Evolutionary conservation across 345 rosid genomes (phyloP).

Genomic region (Euclidium syriacum): DNA sequence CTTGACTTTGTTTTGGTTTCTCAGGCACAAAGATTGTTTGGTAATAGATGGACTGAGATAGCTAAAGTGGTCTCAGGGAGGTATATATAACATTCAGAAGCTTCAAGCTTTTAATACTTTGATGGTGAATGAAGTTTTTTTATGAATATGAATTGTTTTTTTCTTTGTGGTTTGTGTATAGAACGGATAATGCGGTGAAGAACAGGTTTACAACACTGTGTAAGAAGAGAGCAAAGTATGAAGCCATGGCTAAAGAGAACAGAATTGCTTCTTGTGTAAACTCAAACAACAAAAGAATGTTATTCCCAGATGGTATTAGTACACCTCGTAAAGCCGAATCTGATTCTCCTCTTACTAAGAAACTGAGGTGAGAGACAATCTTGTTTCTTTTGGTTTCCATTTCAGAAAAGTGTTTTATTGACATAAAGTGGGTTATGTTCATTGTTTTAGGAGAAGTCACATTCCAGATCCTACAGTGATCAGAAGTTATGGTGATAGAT

Average conservation of each 20-base stretch:
- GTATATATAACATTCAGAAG: conserved; percentile 34
- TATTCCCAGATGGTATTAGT: conserved; percentile 39
- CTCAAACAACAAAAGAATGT: conserved; percentile 65
- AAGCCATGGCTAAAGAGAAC: conserved; percentile 84
- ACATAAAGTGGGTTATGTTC: background rate
- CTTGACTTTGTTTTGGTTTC: conserved; percentile 20
- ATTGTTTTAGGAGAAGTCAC: conserved; percentile 61
- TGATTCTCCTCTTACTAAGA: conserved; percentile 44
- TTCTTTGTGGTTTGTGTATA: conserved; percentile 26
- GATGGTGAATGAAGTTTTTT: background rate
- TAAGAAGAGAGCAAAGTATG: conserved; percentile 95
- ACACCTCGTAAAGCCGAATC: conserved; percentile 39
- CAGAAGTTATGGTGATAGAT: conserved; percentile 42
- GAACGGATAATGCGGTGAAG: conserved; percentile 99
- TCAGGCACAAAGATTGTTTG: conserved; percentile 90
- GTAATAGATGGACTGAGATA: conserved; percentile 98
- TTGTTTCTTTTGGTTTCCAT: background rate
- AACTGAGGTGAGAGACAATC: conserved; percentile 40
- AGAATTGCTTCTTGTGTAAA: conserved; percentile 38
- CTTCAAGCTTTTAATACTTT: background rate
- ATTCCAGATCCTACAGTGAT: conserved; percentile 40
- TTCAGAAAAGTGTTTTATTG: background rate
- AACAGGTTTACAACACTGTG: conserved; percentile 94
- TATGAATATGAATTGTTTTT: conserved; percentile 1
- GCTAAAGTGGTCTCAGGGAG: conserved; percentile 99